These are phyloP conservation scores for Eucalyptus regnans DNA, from an alignment of 345 rosid species.

Conservation along the genomic window DNA sequence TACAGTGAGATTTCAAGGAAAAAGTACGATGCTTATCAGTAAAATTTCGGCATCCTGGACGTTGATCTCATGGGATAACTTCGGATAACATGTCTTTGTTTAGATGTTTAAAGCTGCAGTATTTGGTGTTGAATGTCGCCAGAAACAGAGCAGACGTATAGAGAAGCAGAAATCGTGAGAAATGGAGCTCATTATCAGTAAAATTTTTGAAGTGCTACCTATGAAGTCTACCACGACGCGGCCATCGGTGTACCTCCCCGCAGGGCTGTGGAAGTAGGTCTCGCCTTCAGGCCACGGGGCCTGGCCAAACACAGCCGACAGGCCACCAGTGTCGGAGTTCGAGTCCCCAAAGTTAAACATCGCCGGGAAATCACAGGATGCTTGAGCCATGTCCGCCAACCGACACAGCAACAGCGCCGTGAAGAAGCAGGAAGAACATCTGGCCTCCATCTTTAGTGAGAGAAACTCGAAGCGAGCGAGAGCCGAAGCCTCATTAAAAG, in stretches of 20 bases:
- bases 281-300: slow-evolving; percentile 37
- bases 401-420: background rate
- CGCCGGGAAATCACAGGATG: slow-evolving; percentile 11
- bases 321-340: slow-evolving; percentile 40
- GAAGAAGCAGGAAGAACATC: background rate
- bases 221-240: slow-evolving; percentile 53
- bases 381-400: background rate
- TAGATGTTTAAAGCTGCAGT: background rate
- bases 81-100: background rate
- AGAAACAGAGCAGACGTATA: background rate
- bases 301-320: slow-evolving; percentile 44
- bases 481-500: background rate
- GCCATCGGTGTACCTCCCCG: slow-evolving; percentile 54
- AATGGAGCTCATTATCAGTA: background rate
- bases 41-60: background rate
- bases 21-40: background rate
- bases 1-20: background rate
- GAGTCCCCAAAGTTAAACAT: slow-evolving; percentile 41
- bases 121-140: background rate
- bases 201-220: slow-evolving; percentile 5
- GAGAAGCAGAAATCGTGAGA: background rate
- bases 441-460: background rate
- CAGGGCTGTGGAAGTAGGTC: slow-evolving; percentile 38
- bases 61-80: background rate
- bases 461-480: background rate